Conservation (phyloP, 1,284 basidiomycete genomes). For the Tilletiaria anomala region DNA sequence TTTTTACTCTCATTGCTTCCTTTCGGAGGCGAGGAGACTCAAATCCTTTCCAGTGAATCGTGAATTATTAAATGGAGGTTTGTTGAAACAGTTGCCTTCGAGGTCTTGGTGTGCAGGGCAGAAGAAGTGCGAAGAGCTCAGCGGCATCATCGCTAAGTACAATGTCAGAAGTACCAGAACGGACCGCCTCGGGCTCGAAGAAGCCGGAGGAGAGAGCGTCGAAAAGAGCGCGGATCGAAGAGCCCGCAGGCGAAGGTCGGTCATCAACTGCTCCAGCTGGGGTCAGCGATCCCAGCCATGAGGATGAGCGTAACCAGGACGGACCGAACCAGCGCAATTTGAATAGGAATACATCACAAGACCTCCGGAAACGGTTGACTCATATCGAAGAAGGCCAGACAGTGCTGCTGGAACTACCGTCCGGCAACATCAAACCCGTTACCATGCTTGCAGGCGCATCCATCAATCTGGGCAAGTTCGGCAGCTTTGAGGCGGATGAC, state of each 20-base stretch:
- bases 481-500: conserved; percentile 30
- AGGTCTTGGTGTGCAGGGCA: too few species aligned
- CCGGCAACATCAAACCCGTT: conserved; percentile 25
- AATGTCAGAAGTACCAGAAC: too few species aligned
- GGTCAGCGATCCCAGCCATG: neutral
- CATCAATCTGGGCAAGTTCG: conserved; percentile 38
- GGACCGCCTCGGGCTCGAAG: too few species aligned
- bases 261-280: neutral
- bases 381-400: conserved; percentile 16
- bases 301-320: neutral
- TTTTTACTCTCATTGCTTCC: too few species aligned
- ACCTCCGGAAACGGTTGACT: conserved; percentile 5
- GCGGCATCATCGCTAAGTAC: too few species aligned
- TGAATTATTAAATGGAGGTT: too few species aligned
- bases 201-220: too few species aligned
- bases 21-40: too few species aligned
- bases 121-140: too few species aligned
- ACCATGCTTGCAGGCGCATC: conserved; percentile 20
- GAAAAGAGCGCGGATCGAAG: neutral
- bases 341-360: neutral
- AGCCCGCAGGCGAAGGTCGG: neutral
- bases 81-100: too few species aligned
- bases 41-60: too few species aligned
- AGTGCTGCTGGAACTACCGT: conserved; percentile 26
- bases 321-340: neutral